phyloP scores from a whole-genome alignment of 805 yeast genomes.

The Cyberlindnera americana region DNA sequence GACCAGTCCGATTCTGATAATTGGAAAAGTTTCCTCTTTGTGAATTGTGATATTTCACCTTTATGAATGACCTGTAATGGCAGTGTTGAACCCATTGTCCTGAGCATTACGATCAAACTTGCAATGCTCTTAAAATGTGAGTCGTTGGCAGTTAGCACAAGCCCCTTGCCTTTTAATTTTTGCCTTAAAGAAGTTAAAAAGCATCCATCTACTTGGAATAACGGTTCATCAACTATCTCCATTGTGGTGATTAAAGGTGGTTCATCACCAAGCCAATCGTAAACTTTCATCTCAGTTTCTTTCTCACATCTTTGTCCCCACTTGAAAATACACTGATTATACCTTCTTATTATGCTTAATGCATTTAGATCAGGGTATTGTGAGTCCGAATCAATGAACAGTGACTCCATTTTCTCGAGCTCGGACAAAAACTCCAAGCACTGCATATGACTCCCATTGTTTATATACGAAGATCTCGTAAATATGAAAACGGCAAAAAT shows the following conservation, averaged over 20 bases:
- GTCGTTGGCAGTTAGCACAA: constrained; percentile 29
- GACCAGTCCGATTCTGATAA: background rate
- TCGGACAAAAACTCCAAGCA: too few species aligned
- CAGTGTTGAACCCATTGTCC: constrained; percentile 27
- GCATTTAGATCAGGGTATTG: background rate
- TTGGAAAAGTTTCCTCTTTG: constrained; percentile 4
- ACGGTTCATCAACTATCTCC: background rate
- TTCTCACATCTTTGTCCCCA: background rate
- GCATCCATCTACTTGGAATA: constrained; percentile 6
- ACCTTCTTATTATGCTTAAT: constrained; percentile 3
- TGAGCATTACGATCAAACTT: constrained; percentile 25
- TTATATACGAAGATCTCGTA: too few species aligned
- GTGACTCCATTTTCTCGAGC: too few species aligned
- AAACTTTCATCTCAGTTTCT: constrained; percentile 5
- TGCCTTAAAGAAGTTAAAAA: constrained; percentile 1
- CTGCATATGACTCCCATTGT: too few species aligned
- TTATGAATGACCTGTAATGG: constrained; percentile 33
- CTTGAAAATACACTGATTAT: constrained; percentile 12
- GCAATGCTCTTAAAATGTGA: constrained; percentile 19
- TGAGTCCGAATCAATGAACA: background rate
- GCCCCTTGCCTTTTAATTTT: constrained; percentile 28
- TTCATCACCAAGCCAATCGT: constrained; percentile 14
- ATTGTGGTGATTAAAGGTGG: constrained; percentile 2
- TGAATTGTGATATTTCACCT: constrained; percentile 18
- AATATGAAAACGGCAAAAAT: too few species aligned